Evolutionary conservation across 148 eudicot species (phyloP), one percentile per base, ranked within the genome.

Genomic region (Rhododendron williamsianum): DNA sequence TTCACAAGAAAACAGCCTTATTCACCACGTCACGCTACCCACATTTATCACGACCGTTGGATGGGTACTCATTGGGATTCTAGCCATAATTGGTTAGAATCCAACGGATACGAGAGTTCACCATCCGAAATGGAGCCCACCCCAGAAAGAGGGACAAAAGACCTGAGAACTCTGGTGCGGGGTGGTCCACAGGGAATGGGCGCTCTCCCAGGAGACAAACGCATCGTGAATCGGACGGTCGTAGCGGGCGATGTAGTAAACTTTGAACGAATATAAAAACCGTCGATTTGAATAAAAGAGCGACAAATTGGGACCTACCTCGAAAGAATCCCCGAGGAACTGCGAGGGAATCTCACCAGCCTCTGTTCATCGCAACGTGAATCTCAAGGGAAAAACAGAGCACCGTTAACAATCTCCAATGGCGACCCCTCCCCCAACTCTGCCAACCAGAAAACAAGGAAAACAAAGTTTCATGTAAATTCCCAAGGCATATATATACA

Each of bases 351-450:
- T 46, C 56, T 79, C 81, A 30, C 30, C 30, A 79, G 60, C 33
- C 72, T 67, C 10, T n/a, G 30, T 13, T 15, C 81, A 25, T 49
- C 58, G 49, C 54, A 15, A 30, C 58, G 58, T 79, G 81, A 25
- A 49, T 79, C 81, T 48, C 58, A 48, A 79, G 81, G 11, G 11
- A 43, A 48, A 79, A 78, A 46, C 36, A 79, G 81, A 49, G 60
- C 81, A 79, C 58, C 81, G 13, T 49, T 1, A 79, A 48, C 81
- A 25, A 48, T 58, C 21, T 49, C 81, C 54, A 79, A 79, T 79
- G 81, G 81, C 81, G 58, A 46, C 81, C 16, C 21, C 35, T 79
- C 21, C 58, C 45, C 60, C 48, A 46, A 21, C 81, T 21, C 56
- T 78, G 56, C 48, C 27, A 43, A 41, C 35, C 56, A 25, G 11